phyloP scores from a whole-genome alignment of 2,329 filamentous ascomycete species.

The Monilinia fructicola region DNA sequence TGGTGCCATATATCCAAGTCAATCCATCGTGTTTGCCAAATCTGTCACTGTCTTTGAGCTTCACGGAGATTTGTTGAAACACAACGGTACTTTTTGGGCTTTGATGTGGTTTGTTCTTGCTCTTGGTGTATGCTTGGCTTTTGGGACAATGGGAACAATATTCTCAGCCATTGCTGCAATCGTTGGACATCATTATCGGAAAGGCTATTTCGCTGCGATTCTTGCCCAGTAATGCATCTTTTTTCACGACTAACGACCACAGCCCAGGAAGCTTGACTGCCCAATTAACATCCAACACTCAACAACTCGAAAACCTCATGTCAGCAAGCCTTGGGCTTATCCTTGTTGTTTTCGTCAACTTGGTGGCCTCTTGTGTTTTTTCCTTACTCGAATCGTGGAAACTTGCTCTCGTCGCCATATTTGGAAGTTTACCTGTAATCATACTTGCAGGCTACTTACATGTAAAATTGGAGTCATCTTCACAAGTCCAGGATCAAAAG shows the following conservation, averaged over 20 bases:
- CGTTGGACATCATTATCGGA: background rate
- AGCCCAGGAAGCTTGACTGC: constrained; percentile 40
- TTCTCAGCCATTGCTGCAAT: background rate
- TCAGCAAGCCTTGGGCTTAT: background rate
- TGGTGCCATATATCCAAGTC: constrained; percentile 45
- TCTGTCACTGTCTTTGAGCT: constrained; percentile 7
- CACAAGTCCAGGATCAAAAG: background rate
- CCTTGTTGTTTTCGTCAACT: no score
- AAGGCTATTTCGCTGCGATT: constrained; percentile 11
- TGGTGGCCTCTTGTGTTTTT: no score
- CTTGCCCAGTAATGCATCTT: background rate
- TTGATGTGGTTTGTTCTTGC: constrained; percentile 22
- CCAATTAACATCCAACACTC: constrained; percentile 40
- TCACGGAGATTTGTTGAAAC: background rate
- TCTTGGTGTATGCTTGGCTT: background rate
- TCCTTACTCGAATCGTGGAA: no score
- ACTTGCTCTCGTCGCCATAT: no score
- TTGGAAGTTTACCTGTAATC: no score
- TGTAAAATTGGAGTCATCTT: background rate
- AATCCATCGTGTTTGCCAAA: constrained; percentile 10
- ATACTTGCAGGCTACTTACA: constrained; percentile 23
- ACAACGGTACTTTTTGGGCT: constrained; percentile 31
- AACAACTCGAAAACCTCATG: constrained; percentile 2
- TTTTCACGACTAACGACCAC: background rate
- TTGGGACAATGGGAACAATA: constrained; percentile 46